phyloP scores from a whole-genome alignment of 163 green algal genomes.

The Coccomyxa subellipsoidea region DNA sequence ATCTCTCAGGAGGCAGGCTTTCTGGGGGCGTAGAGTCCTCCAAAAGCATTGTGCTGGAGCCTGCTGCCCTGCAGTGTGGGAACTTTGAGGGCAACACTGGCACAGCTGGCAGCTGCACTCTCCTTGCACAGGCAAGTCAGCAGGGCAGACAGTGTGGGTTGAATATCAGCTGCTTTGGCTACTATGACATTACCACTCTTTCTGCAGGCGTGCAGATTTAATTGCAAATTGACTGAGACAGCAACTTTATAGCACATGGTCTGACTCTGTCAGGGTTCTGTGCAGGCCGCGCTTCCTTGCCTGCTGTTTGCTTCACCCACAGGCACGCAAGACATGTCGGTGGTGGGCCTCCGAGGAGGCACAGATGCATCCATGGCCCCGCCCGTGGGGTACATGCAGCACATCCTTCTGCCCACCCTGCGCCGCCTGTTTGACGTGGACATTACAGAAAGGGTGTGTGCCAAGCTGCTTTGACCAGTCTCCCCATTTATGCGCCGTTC shows the following conservation, averaged over 20 bases:
- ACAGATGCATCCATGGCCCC: constrained; percentile 80
- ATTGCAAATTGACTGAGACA: too few species aligned
- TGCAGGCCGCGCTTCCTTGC: constrained; percentile 65
- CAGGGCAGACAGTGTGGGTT: too few species aligned
- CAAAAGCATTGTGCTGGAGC: constrained; percentile 42
- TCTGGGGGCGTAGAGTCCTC: constrained; percentile 41
- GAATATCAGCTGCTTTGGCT: too few species aligned
- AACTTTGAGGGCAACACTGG: constrained; percentile 52
- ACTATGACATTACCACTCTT: too few species aligned
- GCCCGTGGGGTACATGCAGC: constrained; percentile 63
- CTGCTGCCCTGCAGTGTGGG: constrained; percentile 31
- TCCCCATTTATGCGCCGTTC: too few species aligned
- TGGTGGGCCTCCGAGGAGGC: constrained; percentile 62
- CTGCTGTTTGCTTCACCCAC: constrained; percentile 40
- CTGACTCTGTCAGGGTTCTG: constrained; percentile 46
- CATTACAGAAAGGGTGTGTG: background rate
- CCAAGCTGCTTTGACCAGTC: background rate
- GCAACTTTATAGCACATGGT: too few species aligned
- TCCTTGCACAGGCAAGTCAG: constrained; percentile 55
- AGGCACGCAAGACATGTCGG: background rate
- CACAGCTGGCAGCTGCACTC: constrained; percentile 73
- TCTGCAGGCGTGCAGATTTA: too few species aligned
- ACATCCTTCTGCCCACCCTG: constrained; percentile 75
- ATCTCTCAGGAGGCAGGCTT: constrained; percentile 44
- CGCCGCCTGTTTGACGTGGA: constrained; percentile 40